These are phyloP conservation scores for Grifola frondosa DNA, from an alignment of 1,284 basidiomycete genomes.

Conservation along the genomic window DNA sequence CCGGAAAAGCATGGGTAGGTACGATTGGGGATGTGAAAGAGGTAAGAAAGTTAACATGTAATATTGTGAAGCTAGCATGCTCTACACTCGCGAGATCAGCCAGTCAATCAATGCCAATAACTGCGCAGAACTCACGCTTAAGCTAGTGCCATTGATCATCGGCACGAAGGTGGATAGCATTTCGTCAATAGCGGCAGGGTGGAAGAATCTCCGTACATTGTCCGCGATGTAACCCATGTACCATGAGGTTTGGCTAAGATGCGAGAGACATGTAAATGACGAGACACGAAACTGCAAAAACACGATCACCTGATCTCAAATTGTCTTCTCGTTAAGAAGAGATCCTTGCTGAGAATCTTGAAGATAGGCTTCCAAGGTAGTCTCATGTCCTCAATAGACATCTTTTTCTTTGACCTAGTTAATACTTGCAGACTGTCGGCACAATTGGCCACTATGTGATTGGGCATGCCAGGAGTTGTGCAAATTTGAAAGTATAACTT, in stretches of 20 bases:
- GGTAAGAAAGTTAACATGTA: constrained; percentile 83
- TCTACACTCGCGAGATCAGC: constrained; percentile 38
- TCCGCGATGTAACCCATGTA: constrained; percentile 87
- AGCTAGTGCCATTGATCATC: constrained; percentile 68
- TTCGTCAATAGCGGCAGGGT: constrained; percentile 83
- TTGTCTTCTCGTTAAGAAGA: constrained; percentile 82
- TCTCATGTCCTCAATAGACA: constrained; percentile 80
- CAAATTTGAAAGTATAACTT: constrained; percentile 78
- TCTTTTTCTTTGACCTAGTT: constrained; percentile 70
- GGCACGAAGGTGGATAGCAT: constrained; percentile 88
- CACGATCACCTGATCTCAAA: constrained; percentile 72
- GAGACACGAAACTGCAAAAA: constrained; percentile 3
- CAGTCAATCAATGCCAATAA: constrained; percentile 9
- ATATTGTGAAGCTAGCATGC: constrained; percentile 76
- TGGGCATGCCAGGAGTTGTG: constrained; percentile 60
- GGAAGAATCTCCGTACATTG: constrained; percentile 83
- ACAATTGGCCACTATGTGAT: constrained; percentile 55
- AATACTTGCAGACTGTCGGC: constrained; percentile 57
- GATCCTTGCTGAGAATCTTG: constrained; percentile 75
- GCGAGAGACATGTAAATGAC: too few relatives aligned
- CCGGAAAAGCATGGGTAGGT: constrained; percentile 79
- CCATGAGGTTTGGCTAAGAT: constrained; percentile 77
- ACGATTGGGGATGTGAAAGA: constrained; percentile 74
- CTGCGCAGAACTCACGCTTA: constrained; percentile 57
- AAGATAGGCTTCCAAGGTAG: constrained; percentile 89